Percentiles rank a stretch among this genome's conserved stretches.
Conservation (phyloP, 139 green algal genomes). For the Picochlorum sp. region DNA sequence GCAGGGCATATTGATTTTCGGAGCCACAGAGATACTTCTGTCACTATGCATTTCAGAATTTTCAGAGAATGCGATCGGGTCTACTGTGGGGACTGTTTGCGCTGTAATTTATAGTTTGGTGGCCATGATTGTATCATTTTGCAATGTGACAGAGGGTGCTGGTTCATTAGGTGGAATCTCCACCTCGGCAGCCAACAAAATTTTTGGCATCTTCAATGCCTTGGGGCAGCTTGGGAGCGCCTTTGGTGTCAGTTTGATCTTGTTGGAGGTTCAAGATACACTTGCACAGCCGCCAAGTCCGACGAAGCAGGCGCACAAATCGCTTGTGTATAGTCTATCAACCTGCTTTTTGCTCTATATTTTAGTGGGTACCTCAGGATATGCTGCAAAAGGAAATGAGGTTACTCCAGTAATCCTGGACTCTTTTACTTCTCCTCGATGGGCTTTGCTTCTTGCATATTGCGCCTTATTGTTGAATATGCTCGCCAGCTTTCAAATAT, state of each 20-base stretch:
- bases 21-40: constrained; percentile 18
- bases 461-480: constrained; percentile 34
- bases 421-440: constrained; percentile 14
- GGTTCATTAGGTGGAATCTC: constrained; percentile 4
- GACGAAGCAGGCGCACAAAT: constrained; percentile 15
- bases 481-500: constrained; percentile 27
- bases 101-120: constrained; percentile 20
- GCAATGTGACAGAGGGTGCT: constrained; percentile 4
- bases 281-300: constrained; percentile 27
- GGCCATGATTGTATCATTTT: constrained; percentile 16
- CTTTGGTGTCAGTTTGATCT: constrained; percentile 10
- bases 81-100: constrained; percentile 20
- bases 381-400: constrained; percentile 22
- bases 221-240: constrained; percentile 22
- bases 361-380: constrained; percentile 22
- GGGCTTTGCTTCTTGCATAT: constrained; percentile 25
- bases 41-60: constrained; percentile 23
- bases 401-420: constrained; percentile 26
- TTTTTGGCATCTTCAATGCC: constrained; percentile 27
- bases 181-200: constrained; percentile 2
- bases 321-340: constrained; percentile 13
- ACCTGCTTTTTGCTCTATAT: constrained; percentile 28
- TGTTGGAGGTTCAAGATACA: constrained; percentile 23
- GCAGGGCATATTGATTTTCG: constrained; percentile 17
- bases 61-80: constrained; percentile 17